These are phyloP conservation scores for Pelomyxa schiedti DNA, from an alignment of 78 protist species.

Conservation along the genomic window DNA sequence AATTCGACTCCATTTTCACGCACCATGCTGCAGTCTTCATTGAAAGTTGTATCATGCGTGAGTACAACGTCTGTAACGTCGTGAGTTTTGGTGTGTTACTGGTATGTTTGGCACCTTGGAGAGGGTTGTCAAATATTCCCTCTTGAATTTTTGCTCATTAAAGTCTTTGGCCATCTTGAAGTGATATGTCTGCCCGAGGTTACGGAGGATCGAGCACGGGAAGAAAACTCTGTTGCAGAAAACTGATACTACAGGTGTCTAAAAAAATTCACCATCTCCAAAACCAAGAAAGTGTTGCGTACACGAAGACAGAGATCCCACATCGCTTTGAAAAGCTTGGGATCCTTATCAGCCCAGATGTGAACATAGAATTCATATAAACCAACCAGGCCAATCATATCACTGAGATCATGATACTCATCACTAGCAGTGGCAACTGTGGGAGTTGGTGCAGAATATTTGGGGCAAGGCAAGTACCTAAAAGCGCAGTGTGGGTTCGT, in stretches of 20 bases:
- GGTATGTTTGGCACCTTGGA: neutral
- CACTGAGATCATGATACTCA: slow-evolving; percentile 49
- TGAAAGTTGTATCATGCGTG: too few relatives aligned
- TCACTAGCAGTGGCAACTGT: neutral
- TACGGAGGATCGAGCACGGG: slow-evolving; percentile 29
- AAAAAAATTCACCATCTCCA: too few relatives aligned
- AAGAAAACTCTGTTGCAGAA: slow-evolving; percentile 32
- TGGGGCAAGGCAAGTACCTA: neutral
- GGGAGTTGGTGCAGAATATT: neutral
- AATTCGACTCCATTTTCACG: too few relatives aligned
- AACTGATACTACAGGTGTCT: slow-evolving; percentile 43
- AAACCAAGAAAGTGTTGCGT: too few relatives aligned
- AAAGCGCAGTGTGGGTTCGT: too few relatives aligned
- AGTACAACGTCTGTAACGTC: neutral
- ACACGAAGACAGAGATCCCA: slow-evolving; percentile 24
- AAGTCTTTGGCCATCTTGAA: slow-evolving; percentile 5
- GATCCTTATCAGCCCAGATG: slow-evolving; percentile 34
- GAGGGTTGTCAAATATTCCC: slow-evolving; percentile 5
- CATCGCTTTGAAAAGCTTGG: slow-evolving; percentile 24
- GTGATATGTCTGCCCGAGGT: slow-evolving; percentile 8
- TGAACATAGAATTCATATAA: slow-evolving; percentile 28
- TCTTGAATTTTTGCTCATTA: slow-evolving; percentile 2
- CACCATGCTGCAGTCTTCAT: too few relatives aligned
- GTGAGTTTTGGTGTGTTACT: neutral
- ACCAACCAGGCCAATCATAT: slow-evolving; percentile 35